Evolutionary conservation across 2,329 filamentous ascomycete genomes (phyloP).

Genomic region (Xylaria sp.): DNA sequence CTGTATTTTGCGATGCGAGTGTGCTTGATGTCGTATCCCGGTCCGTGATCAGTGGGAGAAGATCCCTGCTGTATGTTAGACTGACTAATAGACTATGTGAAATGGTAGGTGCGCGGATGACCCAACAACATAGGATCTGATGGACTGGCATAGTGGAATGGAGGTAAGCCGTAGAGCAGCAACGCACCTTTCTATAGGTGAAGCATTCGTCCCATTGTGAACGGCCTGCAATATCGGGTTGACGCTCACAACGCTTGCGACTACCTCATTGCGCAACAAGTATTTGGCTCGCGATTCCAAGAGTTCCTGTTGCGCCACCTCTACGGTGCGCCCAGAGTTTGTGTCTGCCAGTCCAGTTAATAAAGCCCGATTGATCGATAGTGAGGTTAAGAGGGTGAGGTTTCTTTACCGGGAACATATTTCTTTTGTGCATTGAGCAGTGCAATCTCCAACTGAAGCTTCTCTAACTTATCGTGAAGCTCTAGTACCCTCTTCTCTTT

Average conservation of each 20-base stretch:
- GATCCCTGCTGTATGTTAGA: conserved; percentile 61
- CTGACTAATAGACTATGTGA: not conserved
- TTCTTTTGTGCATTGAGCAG: conserved; percentile 66
- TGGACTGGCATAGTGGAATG: not conserved
- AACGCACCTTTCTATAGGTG: conserved; percentile 74
- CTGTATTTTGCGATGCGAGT: conserved; percentile 68
- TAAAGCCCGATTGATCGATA: not conserved
- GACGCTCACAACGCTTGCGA: conserved; percentile 75
- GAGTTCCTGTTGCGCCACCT: conserved; percentile 71
- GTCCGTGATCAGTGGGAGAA: conserved; percentile 72
- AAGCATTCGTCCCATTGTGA: conserved; percentile 72
- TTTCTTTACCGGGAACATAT: conserved; percentile 51
- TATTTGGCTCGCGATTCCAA: conserved; percentile 77
- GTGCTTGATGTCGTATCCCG: conserved; percentile 75
- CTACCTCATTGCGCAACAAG: conserved; percentile 74
- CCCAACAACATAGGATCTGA: not conserved
- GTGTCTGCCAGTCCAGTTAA: conserved; percentile 59
- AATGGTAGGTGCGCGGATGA: not conserved
- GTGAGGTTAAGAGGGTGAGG: not conserved
- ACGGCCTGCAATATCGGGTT: conserved; percentile 83
- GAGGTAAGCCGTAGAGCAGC: not conserved
- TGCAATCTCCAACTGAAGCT: conserved; percentile 77
- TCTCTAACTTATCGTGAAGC: conserved; percentile 77
- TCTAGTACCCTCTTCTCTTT: conserved; percentile 74
- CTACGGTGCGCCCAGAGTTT: conserved; percentile 49